A percentile compares a stretch with the other conserved stretches of the same genome.
These are phyloP conservation scores for Lanmaoa pseudosensibilis DNA, from an alignment of 768 basidiomycete species.

Conservation along the genomic window DNA sequence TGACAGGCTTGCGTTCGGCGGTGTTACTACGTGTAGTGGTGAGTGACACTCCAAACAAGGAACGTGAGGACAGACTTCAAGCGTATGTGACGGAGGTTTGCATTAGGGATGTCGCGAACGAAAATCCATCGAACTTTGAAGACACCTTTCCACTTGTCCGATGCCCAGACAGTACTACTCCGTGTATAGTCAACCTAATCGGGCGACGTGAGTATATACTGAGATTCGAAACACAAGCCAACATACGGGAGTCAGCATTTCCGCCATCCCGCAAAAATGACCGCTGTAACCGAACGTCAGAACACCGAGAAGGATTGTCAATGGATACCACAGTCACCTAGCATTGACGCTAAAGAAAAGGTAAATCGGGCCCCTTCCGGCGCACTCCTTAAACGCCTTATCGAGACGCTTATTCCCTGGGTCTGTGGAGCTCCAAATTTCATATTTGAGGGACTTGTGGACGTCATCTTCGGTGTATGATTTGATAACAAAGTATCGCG, in stretches of 20 bases:
- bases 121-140: slow-evolving; percentile 99
- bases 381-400: slow-evolving; percentile 95
- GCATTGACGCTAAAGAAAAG: slow-evolving; percentile 98
- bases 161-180: slow-evolving; percentile 97
- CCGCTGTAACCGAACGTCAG: slow-evolving; percentile 51
- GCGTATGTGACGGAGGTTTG: slow-evolving; percentile 85
- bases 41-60: slow-evolving; percentile 10
- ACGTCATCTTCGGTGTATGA: slow-evolving; percentile 99
- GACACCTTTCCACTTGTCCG: slow-evolving; percentile 99
- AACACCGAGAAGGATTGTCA: background rate
- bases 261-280: slow-evolving; percentile 98
- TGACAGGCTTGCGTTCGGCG: slow-evolving; percentile 97
- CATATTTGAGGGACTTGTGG: slow-evolving; percentile 96
- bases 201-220: background rate
- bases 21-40: slow-evolving; percentile 69
- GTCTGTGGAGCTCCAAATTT: slow-evolving; percentile 97
- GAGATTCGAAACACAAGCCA: background rate
- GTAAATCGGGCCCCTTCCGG: slow-evolving; percentile 90
- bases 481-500: slow-evolving; percentile 97
- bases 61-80: slow-evolving; percentile 53
- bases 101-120: slow-evolving; percentile 92
- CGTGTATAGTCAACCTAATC: slow-evolving; percentile 84
- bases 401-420: slow-evolving; percentile 97
- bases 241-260: slow-evolving; percentile 91
- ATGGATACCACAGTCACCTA: slow-evolving; percentile 42